Base-by-base conservation (phyloP, 1,139 yeast species). In the Debaryomyces subglobosus region DNA sequence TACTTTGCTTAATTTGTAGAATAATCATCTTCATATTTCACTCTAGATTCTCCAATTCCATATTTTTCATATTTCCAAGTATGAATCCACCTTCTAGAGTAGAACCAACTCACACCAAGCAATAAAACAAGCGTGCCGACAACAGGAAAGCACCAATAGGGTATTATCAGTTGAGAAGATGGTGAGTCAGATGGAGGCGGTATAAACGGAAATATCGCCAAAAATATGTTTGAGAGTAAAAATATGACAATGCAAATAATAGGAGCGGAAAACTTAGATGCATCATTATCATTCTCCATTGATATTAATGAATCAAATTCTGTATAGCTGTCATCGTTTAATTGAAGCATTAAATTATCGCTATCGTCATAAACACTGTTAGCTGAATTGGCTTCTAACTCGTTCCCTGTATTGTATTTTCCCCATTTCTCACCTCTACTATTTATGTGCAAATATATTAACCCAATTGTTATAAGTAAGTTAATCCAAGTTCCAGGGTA, bases 141-240 rank as follows among this genome's bases (percentile, higher is more conserved):
- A 5, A 74, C 67, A 0, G 87, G 86, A 58, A 82, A 81, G 29
- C 81, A 74, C 74, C 80, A 83, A 56, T 78, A 83, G 0, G 87
- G 86, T 44, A 66, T 70, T 49, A 53, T 63, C 62, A 54, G 57
- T 48, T 12, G 51, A 2, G 52, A 53, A 52, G 63, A 64, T n/a
- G 51, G 48, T 13, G 53, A 45, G n/a, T 51, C 54, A 36, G 56
- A 53, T 21, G 75, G 77, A 1, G 87, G 87, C 3, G 82, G 84
- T 0, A 82, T 64, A 60, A 83, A 81, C 5, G 87, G 86, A 48
- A 82, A 75, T 9, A 82, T 48, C 2, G 85, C 82, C 56, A 82
- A 66, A 52, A 81, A 81, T 4, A 81, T 34, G 54, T 82, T 81
- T 13, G 83, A 75, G 1, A 64, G n/a, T 13, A 81, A 58, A 56